Evolutionary conservation across 2,329 filamentous ascomycete species (phyloP).

Genomic region (Ophiosphaerella herpotricha): DNA sequence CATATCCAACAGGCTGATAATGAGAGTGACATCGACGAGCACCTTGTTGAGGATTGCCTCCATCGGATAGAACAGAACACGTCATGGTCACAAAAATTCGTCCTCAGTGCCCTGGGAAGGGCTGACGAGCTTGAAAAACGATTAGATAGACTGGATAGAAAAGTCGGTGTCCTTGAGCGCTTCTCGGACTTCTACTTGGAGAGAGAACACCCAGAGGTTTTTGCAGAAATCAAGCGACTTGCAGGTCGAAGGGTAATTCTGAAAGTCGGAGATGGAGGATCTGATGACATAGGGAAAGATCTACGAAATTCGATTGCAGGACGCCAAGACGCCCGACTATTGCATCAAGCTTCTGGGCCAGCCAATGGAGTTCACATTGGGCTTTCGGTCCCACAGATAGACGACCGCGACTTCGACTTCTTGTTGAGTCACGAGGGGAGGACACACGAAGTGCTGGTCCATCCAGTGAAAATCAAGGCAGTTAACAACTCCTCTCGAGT

Average conservation of each 20-base stretch:
- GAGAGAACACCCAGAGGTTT: slow-evolving; percentile 30
- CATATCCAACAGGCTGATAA: slow-evolving; percentile 1
- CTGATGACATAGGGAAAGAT: slow-evolving; percentile 16
- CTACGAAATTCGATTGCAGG: slow-evolving; percentile 24
- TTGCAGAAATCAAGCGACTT: slow-evolving; percentile 24
- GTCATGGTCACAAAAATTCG: slow-evolving; percentile 27
- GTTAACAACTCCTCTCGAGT: slow-evolving; percentile 16
- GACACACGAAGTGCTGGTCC: slow-evolving; percentile 28
- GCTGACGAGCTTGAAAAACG: slow-evolving; percentile 23
- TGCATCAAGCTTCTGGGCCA: slow-evolving; percentile 21
- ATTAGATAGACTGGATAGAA: slow-evolving; percentile 23
- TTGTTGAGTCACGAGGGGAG: slow-evolving; percentile 17
- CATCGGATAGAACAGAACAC: slow-evolving; percentile 19
- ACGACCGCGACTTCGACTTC: slow-evolving; percentile 33
- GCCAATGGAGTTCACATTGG: slow-evolving; percentile 28
- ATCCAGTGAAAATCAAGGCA: slow-evolving; percentile 19
- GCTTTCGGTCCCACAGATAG: slow-evolving; percentile 29
- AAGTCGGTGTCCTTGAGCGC: slow-evolving; percentile 27
- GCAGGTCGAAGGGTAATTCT: slow-evolving; percentile 25
- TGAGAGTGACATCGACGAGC: slow-evolving; percentile 7
- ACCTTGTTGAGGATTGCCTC: slow-evolving; percentile 25
- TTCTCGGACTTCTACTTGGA: slow-evolving; percentile 29
- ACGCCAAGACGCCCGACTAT: slow-evolving; percentile 32
- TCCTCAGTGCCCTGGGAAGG: slow-evolving; percentile 19
- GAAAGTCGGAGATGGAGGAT: slow-evolving; percentile 16